Evolutionary conservation across 225 moss, liverwort and hornwort genomes (phyloP), one percentile per base, ranked within the genome.

Genomic region (Straminergon stramineum): DNA sequence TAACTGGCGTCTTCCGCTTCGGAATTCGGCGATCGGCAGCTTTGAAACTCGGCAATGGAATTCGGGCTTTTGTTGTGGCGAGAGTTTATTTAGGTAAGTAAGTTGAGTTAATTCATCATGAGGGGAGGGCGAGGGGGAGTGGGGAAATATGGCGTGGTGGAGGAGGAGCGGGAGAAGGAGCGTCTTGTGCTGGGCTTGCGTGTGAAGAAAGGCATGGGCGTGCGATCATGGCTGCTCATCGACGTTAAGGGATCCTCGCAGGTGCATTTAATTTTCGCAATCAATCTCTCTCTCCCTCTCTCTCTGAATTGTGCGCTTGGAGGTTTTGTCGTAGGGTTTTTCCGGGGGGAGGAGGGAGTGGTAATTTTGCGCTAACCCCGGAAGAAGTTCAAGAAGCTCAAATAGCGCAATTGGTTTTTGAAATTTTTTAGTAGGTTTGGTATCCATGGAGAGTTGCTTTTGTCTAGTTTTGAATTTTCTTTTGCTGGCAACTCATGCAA

Each of bases 211-310:
- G 97, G 96, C 19, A 89, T 96, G 91, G 97, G 99, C 52, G 93
- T 96, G 75, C 92, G 99, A 61, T 91, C 96, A 10, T 99, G 99
- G 99, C 84, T 99, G 68, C 94, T 96, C 90, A 97, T 99, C 87
- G 97, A 97, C 87, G 86, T 92, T 8, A 94, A 85, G 56, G 99
- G 99, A 62, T 94, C 94, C 85, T 94, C 96, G 48, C 99, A 97
- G 95, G 92, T 95, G 70, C 66, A 66, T 52, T 83, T 23, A 5
- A 63, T 51, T 66, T 51, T 69, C 68, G 17, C 41, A 77, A 58
- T 75, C 86, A n/a, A n/a, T 30, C 19, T 35, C 62, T 13, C 35
- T 39, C 73, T 85, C 31, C 32, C 17, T 56, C 60, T n/a, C 39
- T 37, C n/a, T 65, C 48, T 2, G 32, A 85, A 75, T 61, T 75